These are phyloP conservation scores for Ceratobasidium sp. DNA, from an alignment of 1,284 basidiomycete species.

Conservation along the genomic window DNA sequence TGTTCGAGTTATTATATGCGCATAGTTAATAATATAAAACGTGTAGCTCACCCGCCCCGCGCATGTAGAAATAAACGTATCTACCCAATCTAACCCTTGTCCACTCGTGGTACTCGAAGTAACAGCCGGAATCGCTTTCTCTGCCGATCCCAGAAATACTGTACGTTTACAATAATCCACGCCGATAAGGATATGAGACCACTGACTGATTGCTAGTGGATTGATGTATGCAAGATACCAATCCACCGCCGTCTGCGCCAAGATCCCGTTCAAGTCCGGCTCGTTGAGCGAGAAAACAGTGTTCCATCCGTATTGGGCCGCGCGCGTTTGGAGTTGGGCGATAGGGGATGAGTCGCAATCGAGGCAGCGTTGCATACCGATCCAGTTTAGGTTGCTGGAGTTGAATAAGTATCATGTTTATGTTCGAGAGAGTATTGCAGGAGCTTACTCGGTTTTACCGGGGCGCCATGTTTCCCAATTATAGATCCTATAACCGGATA, in stretches of 20 bases:
- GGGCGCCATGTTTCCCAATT: constrained; percentile 44
- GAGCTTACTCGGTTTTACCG: constrained; percentile 10
- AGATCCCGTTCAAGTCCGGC: constrained; percentile 33
- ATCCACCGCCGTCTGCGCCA: not conserved
- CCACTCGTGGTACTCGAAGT: constrained; percentile 31
- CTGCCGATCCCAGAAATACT: too few species aligned
- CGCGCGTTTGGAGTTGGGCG: constrained; percentile 28
- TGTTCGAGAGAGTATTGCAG: not conserved
- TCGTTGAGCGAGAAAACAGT: constrained; percentile 40
- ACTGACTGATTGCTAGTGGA: constrained; percentile 38
- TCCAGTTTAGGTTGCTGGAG: constrained; percentile 21
- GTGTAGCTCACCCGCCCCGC: not conserved
- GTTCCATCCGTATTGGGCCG: constrained; percentile 28
- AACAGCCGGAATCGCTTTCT: constrained; percentile 36
- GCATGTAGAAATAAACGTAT: constrained; percentile 27
- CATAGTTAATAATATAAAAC: too few species aligned
- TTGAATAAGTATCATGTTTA: not conserved
- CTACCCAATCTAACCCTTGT: constrained; percentile 17
- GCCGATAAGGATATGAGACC: too few species aligned
- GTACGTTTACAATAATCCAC: too few species aligned
- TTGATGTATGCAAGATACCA: constrained; percentile 24
- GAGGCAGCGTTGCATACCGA: constrained; percentile 19
- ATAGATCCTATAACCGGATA: constrained; percentile 1
- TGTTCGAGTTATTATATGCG: not conserved
- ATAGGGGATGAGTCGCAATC: constrained; percentile 36